phyloP scores from a whole-genome alignment of 202 grass and related monocot species.

The Panicum virgatum region DNA sequence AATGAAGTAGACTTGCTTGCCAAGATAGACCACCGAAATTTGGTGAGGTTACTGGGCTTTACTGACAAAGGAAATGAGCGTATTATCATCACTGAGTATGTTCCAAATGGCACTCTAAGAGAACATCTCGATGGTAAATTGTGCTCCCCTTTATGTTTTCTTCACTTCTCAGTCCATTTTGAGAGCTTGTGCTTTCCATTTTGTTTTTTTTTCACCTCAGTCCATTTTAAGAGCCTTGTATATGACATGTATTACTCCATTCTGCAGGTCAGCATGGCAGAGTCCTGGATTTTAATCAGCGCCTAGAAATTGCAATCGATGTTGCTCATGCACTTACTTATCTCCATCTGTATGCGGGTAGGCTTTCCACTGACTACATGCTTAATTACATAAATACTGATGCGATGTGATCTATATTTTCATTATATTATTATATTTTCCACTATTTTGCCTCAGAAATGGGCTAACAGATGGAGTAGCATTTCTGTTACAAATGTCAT shows the following conservation, averaged over 20 bases:
- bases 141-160: conserved; percentile 12
- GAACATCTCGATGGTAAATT: conserved; percentile 92
- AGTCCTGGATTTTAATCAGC: conserved; percentile 90
- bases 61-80: conserved; percentile 88
- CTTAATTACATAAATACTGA: background rate
- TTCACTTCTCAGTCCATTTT: conserved; percentile 23
- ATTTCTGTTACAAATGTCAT: background rate
- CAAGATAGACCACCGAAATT: conserved; percentile 90
- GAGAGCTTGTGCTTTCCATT: background rate
- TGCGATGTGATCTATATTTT: too few species aligned
- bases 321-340: conserved; percentile 94
- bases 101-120: conserved; percentile 94
- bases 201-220: background rate
- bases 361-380: background rate
- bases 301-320: conserved; percentile 93
- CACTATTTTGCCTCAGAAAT: background rate
- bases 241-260: conserved; percentile 22
- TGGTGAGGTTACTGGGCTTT: conserved; percentile 90
- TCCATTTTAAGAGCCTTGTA: conserved; percentile 1
- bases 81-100: conserved; percentile 88
- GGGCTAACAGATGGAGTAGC: background rate
- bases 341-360: conserved; percentile 97
- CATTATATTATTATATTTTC: too few species aligned
- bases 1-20: conserved; percentile 94
- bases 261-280: conserved; percentile 71